Conservation (phyloP, 192 early-diverging fungal genomes). For the Geosiphon pyriformis region DNA sequence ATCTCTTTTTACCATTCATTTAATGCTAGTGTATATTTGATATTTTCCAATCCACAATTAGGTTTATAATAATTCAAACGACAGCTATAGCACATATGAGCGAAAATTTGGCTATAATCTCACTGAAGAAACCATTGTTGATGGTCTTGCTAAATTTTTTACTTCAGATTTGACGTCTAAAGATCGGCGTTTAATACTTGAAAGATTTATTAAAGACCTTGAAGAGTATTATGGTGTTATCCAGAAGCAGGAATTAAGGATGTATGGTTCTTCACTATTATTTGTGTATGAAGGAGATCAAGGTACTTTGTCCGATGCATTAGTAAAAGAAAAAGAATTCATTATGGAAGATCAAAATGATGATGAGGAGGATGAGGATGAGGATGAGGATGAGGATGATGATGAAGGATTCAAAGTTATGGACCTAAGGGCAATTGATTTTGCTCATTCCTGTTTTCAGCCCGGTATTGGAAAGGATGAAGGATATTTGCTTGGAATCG, state of each 20-base stretch:
- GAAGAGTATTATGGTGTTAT: slow-evolving; percentile 53
- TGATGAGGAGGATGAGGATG: slow-evolving; percentile 18
- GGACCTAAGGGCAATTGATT: slow-evolving; percentile 79
- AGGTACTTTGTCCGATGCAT: slow-evolving; percentile 41
- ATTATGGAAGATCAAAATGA: slow-evolving; percentile 1
- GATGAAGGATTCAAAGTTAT: slow-evolving; percentile 41
- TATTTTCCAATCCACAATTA: slow-evolving; percentile 25
- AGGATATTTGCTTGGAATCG: slow-evolving; percentile 60
- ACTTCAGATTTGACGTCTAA: slow-evolving; percentile 40
- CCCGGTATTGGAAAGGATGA: slow-evolving; percentile 61
- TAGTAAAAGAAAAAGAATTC: slow-evolving; percentile 38
- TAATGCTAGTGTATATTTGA: slow-evolving; percentile 16
- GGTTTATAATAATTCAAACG: slow-evolving; percentile 46
- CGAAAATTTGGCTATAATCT: slow-evolving; percentile 51
- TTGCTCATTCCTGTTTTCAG: slow-evolving; percentile 77
- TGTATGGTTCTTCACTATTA: slow-evolving; percentile 72
- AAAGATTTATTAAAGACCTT: slow-evolving; percentile 56
- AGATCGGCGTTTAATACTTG: slow-evolving; percentile 49
- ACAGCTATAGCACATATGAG: slow-evolving; percentile 37
- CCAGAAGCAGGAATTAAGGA: slow-evolving; percentile 44
- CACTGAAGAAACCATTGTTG: slow-evolving; percentile 45
- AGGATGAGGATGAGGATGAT: slow-evolving; percentile 36
- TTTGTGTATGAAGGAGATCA: slow-evolving; percentile 75
- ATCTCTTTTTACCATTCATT: neutral
- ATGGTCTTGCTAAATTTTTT: slow-evolving; percentile 65